Percentiles rank a stretch among this genome's conserved stretches.
Conservation (phyloP, 2,329 filamentous ascomycete species). For the Alternaria consortialis region DNA sequence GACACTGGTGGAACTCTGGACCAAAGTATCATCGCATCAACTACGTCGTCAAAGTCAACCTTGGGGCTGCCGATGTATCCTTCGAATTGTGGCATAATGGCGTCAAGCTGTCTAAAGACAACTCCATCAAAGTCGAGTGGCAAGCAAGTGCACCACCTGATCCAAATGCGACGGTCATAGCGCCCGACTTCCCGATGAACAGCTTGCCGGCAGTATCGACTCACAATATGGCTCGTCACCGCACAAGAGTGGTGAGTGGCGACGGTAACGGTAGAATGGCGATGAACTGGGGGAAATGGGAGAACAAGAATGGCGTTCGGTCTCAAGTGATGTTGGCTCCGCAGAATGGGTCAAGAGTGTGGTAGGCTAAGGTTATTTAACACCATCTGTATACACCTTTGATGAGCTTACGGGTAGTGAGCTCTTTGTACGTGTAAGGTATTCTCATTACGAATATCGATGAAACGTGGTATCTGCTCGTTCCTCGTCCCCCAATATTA, state of each 20-base stretch:
- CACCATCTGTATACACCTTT: background rate
- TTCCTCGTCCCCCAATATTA: no score
- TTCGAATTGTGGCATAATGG: constrained; percentile 36
- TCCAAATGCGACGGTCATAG: background rate
- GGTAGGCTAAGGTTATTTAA: background rate
- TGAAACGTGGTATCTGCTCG: no score
- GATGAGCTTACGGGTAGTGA: background rate
- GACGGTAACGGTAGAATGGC: background rate
- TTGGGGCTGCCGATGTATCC: constrained; percentile 30
- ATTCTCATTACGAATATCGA: no score
- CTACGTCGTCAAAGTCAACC: constrained; percentile 29
- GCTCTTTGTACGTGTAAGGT: no score
- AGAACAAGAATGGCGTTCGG: background rate
- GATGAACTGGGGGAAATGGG: background rate
- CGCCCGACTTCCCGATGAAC: constrained; percentile 14
- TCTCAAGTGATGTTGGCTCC: background rate
- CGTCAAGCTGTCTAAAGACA: constrained; percentile 30
- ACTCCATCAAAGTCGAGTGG: constrained; percentile 34
- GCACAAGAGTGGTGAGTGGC: background rate
- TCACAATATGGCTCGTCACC: background rate
- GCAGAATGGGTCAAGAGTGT: background rate
- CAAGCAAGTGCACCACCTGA: constrained; percentile 23
- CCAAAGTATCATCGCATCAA: constrained; percentile 29
- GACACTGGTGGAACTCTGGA: constrained; percentile 33
- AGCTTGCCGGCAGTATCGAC: background rate